Conservation (phyloP, 306 rosid genomes). For the Hippophae tibetana region DNA sequence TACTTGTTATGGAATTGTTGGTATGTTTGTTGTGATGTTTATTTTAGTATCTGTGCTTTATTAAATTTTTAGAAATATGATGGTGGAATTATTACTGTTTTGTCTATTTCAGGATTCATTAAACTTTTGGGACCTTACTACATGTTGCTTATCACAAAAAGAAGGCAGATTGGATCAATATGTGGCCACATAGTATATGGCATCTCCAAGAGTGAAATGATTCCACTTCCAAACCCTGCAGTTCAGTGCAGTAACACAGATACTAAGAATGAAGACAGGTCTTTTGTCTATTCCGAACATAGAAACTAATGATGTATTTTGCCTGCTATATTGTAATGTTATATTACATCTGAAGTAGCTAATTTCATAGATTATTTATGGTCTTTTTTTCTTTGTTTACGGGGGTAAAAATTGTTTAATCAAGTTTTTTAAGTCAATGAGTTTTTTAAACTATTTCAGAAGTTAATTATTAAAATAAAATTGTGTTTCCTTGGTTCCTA, state of each 20-base stretch:
- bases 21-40: conserved; percentile 34
- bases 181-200: conserved; percentile 78
- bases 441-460: no score
- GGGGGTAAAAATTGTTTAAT: conserved; percentile 12
- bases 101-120: conserved; percentile 59
- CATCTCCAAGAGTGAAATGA: conserved; percentile 67
- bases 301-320: no score
- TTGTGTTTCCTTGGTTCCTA: neutral
- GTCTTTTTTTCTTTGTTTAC: neutral
- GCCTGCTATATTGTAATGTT: no score
- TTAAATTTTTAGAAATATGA: neutral
- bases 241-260: conserved; percentile 45
- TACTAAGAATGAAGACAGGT: conserved; percentile 89
- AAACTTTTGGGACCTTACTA: conserved; percentile 91
- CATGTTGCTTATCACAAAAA: conserved; percentile 80
- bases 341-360: no score
- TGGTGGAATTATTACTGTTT: conserved; percentile 18
- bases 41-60: neutral
- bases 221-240: conserved; percentile 60
- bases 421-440: neutral
- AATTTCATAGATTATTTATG: neutral
- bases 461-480: neutral
- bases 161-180: conserved; percentile 74
- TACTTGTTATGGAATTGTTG: conserved; percentile 84
- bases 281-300: conserved; percentile 48